Percentiles rank a stretch among this genome's conserved stretches.
phyloP scores from a whole-genome alignment of 2,329 filamentous ascomycete species.

The Pseudogymnoascus sp. region DNA sequence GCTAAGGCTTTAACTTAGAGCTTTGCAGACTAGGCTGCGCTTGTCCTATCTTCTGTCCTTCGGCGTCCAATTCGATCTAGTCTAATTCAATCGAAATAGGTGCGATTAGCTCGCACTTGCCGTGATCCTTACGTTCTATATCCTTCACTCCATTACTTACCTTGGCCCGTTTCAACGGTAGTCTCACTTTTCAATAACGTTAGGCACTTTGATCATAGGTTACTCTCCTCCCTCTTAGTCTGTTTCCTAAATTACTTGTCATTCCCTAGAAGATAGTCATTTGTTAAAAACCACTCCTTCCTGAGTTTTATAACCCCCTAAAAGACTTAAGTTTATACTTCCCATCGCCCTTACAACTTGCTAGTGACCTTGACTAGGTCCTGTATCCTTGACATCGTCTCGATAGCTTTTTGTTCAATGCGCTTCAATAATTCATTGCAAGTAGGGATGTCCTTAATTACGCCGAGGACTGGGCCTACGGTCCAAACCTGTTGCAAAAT shows the following conservation, averaged over 20 bases:
- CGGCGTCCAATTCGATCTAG: too few relatives aligned
- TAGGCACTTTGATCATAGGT: not conserved
- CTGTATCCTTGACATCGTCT: not conserved
- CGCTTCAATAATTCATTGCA: conserved; percentile 58
- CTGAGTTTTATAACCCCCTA: not conserved
- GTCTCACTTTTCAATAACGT: not conserved
- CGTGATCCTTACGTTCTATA: not conserved
- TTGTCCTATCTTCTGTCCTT: not conserved
- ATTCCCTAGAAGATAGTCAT: not conserved
- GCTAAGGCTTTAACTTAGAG: not conserved
- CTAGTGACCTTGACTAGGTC: not conserved
- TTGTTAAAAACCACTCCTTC: not conserved
- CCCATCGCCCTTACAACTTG: not conserved
- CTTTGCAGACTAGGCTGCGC: not conserved
- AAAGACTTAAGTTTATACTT: not conserved
- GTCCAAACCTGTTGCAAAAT: conserved; percentile 58
- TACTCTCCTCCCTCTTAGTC: not conserved
- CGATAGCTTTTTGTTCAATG: conserved; percentile 64
- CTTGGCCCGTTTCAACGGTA: not conserved
- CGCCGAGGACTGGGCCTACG: conserved; percentile 80
- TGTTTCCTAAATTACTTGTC: not conserved
- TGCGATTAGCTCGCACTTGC: not conserved
- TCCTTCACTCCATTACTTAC: too few relatives aligned
- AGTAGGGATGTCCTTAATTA: conserved; percentile 72
- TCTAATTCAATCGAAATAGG: not conserved